Evolutionary conservation across 2,329 filamentous ascomycete genomes (phyloP).

Genomic region (Venturia asperata): DNA sequence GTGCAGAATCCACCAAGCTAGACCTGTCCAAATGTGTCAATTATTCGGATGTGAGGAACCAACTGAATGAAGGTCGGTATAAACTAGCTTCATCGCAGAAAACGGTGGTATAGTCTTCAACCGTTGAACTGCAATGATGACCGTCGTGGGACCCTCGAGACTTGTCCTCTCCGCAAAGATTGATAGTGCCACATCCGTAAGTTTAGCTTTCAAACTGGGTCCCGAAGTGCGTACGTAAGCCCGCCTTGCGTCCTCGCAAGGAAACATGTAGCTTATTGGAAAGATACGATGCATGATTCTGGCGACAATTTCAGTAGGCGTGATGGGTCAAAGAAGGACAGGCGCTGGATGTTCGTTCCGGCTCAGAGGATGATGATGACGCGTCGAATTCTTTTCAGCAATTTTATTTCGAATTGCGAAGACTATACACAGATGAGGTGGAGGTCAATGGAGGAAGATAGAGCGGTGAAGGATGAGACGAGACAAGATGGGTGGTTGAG

Average conservation of each 20-base stretch:
- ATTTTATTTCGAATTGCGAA: too few relatives aligned
- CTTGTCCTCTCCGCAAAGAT: not conserved
- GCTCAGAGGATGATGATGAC: not conserved
- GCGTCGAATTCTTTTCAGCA: too few relatives aligned
- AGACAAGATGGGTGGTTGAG: not conserved
- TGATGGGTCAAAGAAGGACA: not conserved
- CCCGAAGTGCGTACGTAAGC: not conserved
- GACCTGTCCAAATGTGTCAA: not conserved
- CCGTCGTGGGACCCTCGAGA: not conserved
- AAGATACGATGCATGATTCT: not conserved
- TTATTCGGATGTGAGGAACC: not conserved
- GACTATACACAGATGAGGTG: not conserved
- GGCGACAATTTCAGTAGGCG: not conserved
- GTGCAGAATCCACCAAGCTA: not conserved
- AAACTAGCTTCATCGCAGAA: not conserved
- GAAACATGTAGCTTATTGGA: not conserved
- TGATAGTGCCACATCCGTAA: not conserved
- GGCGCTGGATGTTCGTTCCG: not conserved
- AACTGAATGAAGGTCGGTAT: not conserved
- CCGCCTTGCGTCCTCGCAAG: not conserved
- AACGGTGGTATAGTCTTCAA: not conserved
- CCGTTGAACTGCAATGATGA: not conserved
- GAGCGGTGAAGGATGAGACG: not conserved
- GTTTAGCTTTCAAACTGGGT: not conserved
- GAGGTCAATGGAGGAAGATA: not conserved